Base-by-base conservation (phyloP, 1,284 basidiomycete genomes). In the Rhodotorula sp. region DNA sequence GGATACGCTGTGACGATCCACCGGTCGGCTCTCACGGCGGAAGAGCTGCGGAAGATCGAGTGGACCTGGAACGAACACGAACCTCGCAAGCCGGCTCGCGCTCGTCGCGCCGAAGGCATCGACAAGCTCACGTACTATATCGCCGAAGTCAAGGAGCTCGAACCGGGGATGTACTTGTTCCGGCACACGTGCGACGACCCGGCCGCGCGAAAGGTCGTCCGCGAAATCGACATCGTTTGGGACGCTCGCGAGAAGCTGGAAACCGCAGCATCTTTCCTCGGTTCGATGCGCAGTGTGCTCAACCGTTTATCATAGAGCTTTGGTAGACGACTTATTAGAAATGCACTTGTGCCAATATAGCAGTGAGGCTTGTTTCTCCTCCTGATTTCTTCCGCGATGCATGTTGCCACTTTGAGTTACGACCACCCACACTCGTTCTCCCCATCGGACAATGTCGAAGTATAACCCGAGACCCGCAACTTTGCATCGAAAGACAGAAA, bases 91-190 rank as follows among this genome's bases (percentile, higher is more conserved):
- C 49, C 59, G n/a, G 8, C 62, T 20, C 58, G 70, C 5, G 56
- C 56, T 1, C 39, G 46, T 14, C 31, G 57, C 23, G 31, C 29
- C 29, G 66, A 71, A 51, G 65, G 65, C 3, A 26, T 29, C 4
- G 68, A 68, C 18, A 72, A 71, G 58, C 48, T 68, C 47, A 72
- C 68, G 47, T 75, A 72, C 58, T 70, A 63, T 64, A 60, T 74
- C 59, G 20, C 21, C 51, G 51, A 52, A 23, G 21, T 52, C 21
- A 21, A n/a, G 23, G 21, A 52, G 51, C 51, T 52, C 51, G 51
- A 26, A 0, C 58, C 67, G 31, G 31, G 51, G 8, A 47, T 65
- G 20, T 54, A 70, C n/a, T 39, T 71, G 43, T 64, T 74, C 51
- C 60, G 58, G 18, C 73, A 74, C 54, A 54, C 59, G 2, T 71